These are phyloP conservation scores for Fomitopsis betulina DNA, from an alignment of 1,284 basidiomycete genomes.

Conservation along the genomic window DNA sequence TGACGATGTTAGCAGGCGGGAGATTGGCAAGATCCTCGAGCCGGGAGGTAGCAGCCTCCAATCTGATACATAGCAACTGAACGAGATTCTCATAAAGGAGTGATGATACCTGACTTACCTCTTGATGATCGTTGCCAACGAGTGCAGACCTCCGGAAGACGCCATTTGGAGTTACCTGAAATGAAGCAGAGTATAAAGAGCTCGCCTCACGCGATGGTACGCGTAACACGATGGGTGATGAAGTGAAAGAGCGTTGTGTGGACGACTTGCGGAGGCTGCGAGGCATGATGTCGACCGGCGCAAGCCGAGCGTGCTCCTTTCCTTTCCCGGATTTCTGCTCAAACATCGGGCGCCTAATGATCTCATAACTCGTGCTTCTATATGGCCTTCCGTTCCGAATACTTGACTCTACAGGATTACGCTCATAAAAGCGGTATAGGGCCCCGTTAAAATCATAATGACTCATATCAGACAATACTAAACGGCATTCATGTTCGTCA, in stretches of 20 bases:
- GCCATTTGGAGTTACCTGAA: slow-evolving; percentile 4
- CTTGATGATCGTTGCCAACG: slow-evolving; percentile 77
- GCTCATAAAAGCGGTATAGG: too few relatives aligned
- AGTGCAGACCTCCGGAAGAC: slow-evolving; percentile 51
- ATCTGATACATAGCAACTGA: slow-evolving; percentile 35
- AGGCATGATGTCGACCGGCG: slow-evolving; percentile 1
- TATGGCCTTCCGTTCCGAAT: not conserved
- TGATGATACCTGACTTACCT: slow-evolving; percentile 46
- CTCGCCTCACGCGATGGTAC: not conserved
- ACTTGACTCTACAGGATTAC: too few relatives aligned
- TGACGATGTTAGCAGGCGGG: slow-evolving; percentile 22
- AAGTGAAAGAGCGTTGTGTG: not conserved
- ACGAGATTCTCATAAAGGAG: not conserved
- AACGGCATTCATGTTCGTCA: too few relatives aligned
- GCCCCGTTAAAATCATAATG: too few relatives aligned
- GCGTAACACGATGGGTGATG: not conserved
- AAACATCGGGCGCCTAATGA: not conserved
- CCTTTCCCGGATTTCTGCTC: not conserved
- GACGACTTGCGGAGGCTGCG: not conserved
- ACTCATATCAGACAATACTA: too few relatives aligned
- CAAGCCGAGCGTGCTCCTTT: not conserved
- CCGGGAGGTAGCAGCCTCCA: slow-evolving; percentile 91
- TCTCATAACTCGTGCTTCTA: not conserved
- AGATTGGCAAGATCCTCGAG: slow-evolving; percentile 84
- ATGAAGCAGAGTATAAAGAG: not conserved